Conservation (phyloP, 495 filamentous ascomycete species). For the Neurospora africana region DNA sequence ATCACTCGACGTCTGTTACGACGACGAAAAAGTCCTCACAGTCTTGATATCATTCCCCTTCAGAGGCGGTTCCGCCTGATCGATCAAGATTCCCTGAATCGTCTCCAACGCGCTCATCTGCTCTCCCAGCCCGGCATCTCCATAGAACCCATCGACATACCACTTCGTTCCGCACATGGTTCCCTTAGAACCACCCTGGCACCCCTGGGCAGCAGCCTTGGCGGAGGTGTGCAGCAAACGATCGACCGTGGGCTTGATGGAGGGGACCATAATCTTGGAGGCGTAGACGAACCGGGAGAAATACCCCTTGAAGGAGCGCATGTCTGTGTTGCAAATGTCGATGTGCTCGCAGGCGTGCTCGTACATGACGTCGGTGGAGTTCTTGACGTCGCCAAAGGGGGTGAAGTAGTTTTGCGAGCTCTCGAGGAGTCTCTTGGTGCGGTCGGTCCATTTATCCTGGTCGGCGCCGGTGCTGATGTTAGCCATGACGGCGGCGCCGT, state of each 20-base stretch:
- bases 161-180: slow-evolving; percentile 63
- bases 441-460: slow-evolving; percentile 34
- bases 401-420: slow-evolving; percentile 35
- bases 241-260: slow-evolving; percentile 40
- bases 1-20: not conserved
- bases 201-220: slow-evolving; percentile 52
- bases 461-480: slow-evolving; percentile 42
- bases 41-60: slow-evolving; percentile 33
- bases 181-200: slow-evolving; percentile 45
- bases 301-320: slow-evolving; percentile 72
- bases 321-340: slow-evolving; percentile 55
- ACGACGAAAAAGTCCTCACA: slow-evolving; percentile 15
- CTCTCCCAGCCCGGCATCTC: slow-evolving; percentile 50
- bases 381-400: slow-evolving; percentile 24
- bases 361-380: slow-evolving; percentile 48
- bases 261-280: slow-evolving; percentile 49
- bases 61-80: slow-evolving; percentile 25
- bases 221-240: slow-evolving; percentile 47
- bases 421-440: slow-evolving; percentile 39
- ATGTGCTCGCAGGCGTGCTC: slow-evolving; percentile 64
- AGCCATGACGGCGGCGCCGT: slow-evolving; percentile 56
- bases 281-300: slow-evolving; percentile 64
- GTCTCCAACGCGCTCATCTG: slow-evolving; percentile 63
- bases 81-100: slow-evolving; percentile 46
- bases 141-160: slow-evolving; percentile 53